phyloP scores from a whole-genome alignment of 176 grass and related monocot genomes.

The Hyparrhenia diplandra region DNA sequence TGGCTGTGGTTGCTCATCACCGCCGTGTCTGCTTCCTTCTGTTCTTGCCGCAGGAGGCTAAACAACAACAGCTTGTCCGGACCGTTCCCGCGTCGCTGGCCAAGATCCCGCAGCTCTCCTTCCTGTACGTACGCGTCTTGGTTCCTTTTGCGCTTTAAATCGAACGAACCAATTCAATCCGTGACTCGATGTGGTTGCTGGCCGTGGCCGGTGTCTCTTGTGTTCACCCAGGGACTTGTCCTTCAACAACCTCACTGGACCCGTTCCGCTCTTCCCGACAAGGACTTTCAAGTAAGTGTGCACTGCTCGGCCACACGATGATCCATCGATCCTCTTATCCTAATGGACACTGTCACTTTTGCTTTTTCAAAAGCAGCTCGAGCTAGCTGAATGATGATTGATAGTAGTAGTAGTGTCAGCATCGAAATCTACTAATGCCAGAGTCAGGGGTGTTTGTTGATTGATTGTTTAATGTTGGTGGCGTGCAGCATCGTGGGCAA shows the following conservation, averaged over 20 bases:
- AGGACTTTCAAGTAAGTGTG: constrained; percentile 79
- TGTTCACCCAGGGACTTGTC: constrained; percentile 84
- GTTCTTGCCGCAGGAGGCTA: constrained; percentile 44
- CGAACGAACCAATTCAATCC: neutral
- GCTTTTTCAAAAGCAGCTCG: neutral
- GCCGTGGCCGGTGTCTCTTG: neutral
- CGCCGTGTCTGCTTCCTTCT: constrained; percentile 1
- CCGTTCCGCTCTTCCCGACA: constrained; percentile 66
- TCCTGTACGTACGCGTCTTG: constrained; percentile 43
- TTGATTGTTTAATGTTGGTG: neutral
- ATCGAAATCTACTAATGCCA: constrained; percentile 24
- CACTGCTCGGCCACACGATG: neutral
- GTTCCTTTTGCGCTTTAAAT: constrained; percentile 19
- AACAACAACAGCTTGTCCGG: constrained; percentile 98
- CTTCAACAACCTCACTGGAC: constrained; percentile 88
- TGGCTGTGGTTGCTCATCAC: neutral
- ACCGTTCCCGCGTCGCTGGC: constrained; percentile 60
- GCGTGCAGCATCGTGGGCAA: constrained; percentile 84
- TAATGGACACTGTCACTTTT: neutral
- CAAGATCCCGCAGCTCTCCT: constrained; percentile 70
- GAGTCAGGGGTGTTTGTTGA: neutral
- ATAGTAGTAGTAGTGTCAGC: neutral
- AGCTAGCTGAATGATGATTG: neutral
- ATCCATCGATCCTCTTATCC: constrained; percentile 2
- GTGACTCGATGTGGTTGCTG: neutral